Base-by-base conservation (phyloP, 306 rosid species). In the Cicer bijugum region DNA sequence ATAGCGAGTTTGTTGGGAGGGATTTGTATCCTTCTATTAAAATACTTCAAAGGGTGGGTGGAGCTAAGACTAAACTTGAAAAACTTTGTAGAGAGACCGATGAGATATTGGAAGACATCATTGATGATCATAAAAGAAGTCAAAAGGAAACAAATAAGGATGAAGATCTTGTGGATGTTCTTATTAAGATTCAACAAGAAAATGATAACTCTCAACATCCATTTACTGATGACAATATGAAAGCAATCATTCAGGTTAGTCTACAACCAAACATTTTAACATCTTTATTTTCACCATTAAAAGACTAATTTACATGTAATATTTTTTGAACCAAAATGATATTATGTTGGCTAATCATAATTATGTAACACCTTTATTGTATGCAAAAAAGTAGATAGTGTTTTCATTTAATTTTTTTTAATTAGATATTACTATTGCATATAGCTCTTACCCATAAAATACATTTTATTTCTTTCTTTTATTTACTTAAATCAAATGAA, bases 151-250 rank as follows among this genome's bases (percentile, higher is more conserved):
- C 1, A 20, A 12, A 8, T 7, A 48, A 48, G 28, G 59, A 56
- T 43, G 82, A 84, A 46, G 75, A 73, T 56, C 62, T 81, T 2
- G 39, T 80, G 40, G 80, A 84, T 63, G 81, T 64, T 51, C 78
- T 81, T 46, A 75, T 84, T 48, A 69, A 42, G 45, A 7, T 55
- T 77, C 82, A 77, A 50, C 37, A 66, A 19, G 58, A 45, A 2
- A 57, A 63, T 8, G 72, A 51, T 0, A 3, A 67, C 9, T 56
- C 53, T 0, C 14, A 58, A 2, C 8, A 0, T 11, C 35, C 50
- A 5, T 43, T 60, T 14, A 74, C 65, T 2, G 80, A 81, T 37
- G 47, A 77, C 4, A 58, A 69, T 17, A 48, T 84, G 12, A 77
- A 81, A 77, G 81, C 78, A 0, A 51, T 74, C 39, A 43, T 78